Conservation (phyloP, 1,284 basidiomycete genomes). For the Leccinum subfulvum region DNA sequence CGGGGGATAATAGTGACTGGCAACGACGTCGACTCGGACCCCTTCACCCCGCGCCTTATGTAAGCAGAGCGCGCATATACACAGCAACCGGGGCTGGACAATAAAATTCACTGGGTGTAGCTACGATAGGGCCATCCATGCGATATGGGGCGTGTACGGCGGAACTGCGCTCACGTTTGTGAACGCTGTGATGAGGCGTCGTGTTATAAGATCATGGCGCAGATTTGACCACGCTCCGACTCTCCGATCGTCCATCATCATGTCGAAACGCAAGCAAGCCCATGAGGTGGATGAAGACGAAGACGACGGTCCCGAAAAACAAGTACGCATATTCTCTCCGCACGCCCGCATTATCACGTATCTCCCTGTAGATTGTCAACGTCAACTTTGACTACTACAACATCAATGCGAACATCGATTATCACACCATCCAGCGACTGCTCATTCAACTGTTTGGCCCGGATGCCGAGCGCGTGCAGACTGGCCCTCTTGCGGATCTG, state of each 20-base stretch:
- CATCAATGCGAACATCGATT: slow-evolving; percentile 79
- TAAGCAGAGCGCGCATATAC: slow-evolving; percentile 11
- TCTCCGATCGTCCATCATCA: background rate
- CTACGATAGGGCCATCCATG: no score
- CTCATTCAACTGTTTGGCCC: slow-evolving; percentile 77
- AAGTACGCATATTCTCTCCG: no score
- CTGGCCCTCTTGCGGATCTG: slow-evolving; percentile 75
- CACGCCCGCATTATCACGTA: background rate
- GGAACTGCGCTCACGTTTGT: no score
- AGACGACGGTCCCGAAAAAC: no score
- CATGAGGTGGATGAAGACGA: no score
- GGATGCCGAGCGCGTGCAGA: slow-evolving; percentile 73
- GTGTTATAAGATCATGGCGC: no score
- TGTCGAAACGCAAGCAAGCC: slow-evolving; percentile 30
- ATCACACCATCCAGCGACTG: slow-evolving; percentile 81
- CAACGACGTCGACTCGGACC: background rate
- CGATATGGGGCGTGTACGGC: no score
- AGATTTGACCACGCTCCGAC: background rate
- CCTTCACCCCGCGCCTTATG: slow-evolving; percentile 19
- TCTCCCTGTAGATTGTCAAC: slow-evolving; percentile 49
- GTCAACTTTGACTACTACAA: slow-evolving; percentile 94
- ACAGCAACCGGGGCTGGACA: background rate
- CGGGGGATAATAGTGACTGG: no score
- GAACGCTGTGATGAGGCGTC: no score
- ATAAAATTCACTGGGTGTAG: background rate